These are phyloP conservation scores for Gymnopilus dilepis DNA, from an alignment of 768 basidiomycete species.

Conservation along the genomic window DNA sequence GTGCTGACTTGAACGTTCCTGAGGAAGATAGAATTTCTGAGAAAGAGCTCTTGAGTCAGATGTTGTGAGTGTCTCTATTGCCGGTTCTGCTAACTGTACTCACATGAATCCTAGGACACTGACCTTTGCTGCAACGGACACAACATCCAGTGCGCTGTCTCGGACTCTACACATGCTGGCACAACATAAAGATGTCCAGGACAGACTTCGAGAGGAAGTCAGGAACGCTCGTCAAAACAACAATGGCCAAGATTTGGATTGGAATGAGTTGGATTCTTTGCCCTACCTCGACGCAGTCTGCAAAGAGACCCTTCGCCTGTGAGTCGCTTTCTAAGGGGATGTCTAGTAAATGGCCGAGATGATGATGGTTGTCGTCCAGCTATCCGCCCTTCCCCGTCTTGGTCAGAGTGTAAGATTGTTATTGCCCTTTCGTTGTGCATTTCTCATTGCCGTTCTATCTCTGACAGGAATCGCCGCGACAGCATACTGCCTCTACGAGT, in stretches of 20 bases:
- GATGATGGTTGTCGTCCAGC: slow-evolving; percentile 16
- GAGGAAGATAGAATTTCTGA: slow-evolving; percentile 40
- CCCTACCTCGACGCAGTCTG: slow-evolving; percentile 45
- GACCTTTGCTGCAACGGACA: slow-evolving; percentile 48
- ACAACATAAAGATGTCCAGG: slow-evolving; percentile 33
- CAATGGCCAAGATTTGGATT: slow-evolving; percentile 32
- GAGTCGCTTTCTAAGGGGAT: no score
- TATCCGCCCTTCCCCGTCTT: slow-evolving; percentile 27
- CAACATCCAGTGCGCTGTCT: slow-evolving; percentile 46
- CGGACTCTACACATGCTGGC: slow-evolving; percentile 43
- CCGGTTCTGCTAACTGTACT: not conserved
- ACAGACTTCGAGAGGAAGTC: slow-evolving; percentile 44
- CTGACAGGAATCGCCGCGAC: slow-evolving; percentile 30
- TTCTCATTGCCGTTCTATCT: not conserved
- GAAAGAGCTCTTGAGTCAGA: slow-evolving; percentile 39
- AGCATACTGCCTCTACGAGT: slow-evolving; percentile 45
- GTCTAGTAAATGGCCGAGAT: no score
- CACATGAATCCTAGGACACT: slow-evolving; percentile 23
- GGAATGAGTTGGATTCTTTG: slow-evolving; percentile 42
- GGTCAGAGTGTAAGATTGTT: slow-evolving; percentile 15
- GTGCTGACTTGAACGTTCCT: slow-evolving; percentile 36
- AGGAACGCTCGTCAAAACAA: slow-evolving; percentile 27
- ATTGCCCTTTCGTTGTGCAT: not conserved
- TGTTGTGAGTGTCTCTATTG: slow-evolving; percentile 20
- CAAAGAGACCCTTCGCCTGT: slow-evolving; percentile 47